phyloP scores from a whole-genome alignment of 257 asterid genomes.

The Mentha longifolia region DNA sequence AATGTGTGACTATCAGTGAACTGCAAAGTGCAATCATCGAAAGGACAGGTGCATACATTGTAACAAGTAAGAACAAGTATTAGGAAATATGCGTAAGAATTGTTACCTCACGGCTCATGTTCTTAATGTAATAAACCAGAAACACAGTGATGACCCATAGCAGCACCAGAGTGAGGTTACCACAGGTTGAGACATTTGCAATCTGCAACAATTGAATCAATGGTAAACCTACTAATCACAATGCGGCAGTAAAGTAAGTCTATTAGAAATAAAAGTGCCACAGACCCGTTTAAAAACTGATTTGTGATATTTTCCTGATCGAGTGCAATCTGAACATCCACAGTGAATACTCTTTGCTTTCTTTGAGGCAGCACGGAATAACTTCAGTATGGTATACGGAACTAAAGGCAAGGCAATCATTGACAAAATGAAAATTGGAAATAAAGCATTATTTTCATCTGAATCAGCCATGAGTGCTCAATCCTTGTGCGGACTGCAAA shows the following conservation, averaged over 20 bases:
- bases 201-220: conserved; percentile 48
- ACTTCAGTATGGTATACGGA: conserved; percentile 79
- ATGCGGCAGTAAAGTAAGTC: conserved; percentile 10
- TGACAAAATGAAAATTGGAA: conserved; percentile 86
- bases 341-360: conserved; percentile 72
- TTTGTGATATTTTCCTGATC: conserved; percentile 76
- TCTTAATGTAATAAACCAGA: conserved; percentile 72
- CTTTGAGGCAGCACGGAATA: conserved; percentile 69
- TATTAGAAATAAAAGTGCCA: conserved; percentile 18
- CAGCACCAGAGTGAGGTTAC: conserved; percentile 74
- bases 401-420: conserved; percentile 84
- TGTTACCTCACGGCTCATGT: conserved; percentile 77
- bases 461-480: conserved; percentile 66
- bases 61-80: not conserved
- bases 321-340: conserved; percentile 75
- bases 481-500: conserved; percentile 29
- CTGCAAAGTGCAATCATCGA: conserved; percentile 17
- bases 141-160: conserved; percentile 76
- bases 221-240: conserved; percentile 19
- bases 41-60: not conserved
- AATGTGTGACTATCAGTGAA: conserved; percentile 4
- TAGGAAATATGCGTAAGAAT: not conserved
- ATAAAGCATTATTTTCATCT: conserved; percentile 78
- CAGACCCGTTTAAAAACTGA: conserved; percentile 61
- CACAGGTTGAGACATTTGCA: conserved; percentile 64